Evolutionary conservation across 352 stramenopile genomes (phyloP), one percentile per base, ranked within the genome.

Genomic region (Peronosclerospora sorghi): DNA sequence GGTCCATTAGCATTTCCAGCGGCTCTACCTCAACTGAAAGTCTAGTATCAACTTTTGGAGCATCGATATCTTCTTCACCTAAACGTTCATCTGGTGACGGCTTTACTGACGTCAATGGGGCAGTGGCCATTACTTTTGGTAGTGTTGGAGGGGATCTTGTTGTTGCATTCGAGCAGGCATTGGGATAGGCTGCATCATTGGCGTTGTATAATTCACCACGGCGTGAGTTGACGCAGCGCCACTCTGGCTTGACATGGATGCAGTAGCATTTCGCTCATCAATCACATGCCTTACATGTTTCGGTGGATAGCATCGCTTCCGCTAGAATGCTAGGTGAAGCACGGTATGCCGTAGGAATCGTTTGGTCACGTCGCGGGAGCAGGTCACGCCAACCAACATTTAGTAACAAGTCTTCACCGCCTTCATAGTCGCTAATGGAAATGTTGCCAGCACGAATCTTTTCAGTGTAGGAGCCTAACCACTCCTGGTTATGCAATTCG

Each of bases 251-350:
- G 32, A 6, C 41, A 54, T 28, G 12, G 37, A 38, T 18, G 37
- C 36, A 0, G 41, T 42, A 26, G 54, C 45, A 47, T 56, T 61
- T n/a, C 57, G 74, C 45, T 42, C 62, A 34, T 68, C 68, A 57
- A 89, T 87, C 32, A 89, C 77, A 42, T 83, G 65, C 49, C 82
- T 81, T 12, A 92, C 74, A 89, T 82, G 10, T 77, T 73, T 15
- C 79, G 65, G 47, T 92, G 80, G 21, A 49, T 88, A 71, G 1
- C 88, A 43, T 45, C 82, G 73, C 49, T 89, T 83, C 3, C 88
- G 59, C 36, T 65, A 73, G n/a, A 64, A n/a, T n/a, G n/a, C n/a
- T n/a, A n/a, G n/a, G n/a, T n/a, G n/a, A n/a, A n/a, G n/a, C n/a
- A n/a, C n/a, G n/a, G n/a, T n/a, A n/a, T n/a, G n/a, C n/a, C n/a